phyloP scores from a whole-genome alignment of 1,284 basidiomycete genomes.

The Fomitopsis schrenkii region DNA sequence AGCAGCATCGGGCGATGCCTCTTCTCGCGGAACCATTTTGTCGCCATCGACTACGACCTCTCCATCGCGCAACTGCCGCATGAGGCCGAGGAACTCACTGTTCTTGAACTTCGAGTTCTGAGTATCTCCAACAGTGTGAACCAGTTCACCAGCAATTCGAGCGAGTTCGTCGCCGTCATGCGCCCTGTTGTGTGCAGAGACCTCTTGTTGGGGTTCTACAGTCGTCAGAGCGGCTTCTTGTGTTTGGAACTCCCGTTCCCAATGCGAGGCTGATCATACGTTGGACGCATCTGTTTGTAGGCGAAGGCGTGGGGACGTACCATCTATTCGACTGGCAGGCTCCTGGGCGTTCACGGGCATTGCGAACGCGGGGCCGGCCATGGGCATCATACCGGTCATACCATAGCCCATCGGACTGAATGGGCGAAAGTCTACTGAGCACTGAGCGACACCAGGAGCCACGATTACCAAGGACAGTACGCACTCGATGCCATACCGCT shows the following conservation, averaged over 20 bases:
- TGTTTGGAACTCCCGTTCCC: constrained; percentile 62
- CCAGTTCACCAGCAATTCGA: constrained; percentile 66
- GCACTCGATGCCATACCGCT: background rate
- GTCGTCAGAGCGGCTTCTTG: constrained; percentile 38
- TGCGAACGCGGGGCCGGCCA: background rate
- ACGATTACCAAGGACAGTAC: background rate
- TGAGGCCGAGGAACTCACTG: constrained; percentile 84
- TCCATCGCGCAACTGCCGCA: constrained; percentile 82
- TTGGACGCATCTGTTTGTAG: background rate
- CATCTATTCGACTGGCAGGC: constrained; percentile 8
- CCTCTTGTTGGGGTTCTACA: constrained; percentile 12
- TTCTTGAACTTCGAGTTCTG: constrained; percentile 86
- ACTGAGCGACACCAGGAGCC: background rate
- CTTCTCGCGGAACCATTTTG: constrained; percentile 62
- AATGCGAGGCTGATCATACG: constrained; percentile 29
- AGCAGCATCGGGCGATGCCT: constrained; percentile 12
- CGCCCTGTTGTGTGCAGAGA: constrained; percentile 23
- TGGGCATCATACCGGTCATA: background rate
- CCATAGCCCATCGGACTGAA: background rate
- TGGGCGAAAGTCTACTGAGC: background rate
- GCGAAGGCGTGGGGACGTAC: constrained; percentile 3
- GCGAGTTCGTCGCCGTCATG: constrained; percentile 62
- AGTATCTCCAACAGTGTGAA: constrained; percentile 66
- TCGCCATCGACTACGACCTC: constrained; percentile 83
- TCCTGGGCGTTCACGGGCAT: background rate